Evolutionary conservation across 1,284 basidiomycete genomes (phyloP), one percentile per base, ranked within the genome.

Genomic region (Retiboletus flavoniger): DNA sequence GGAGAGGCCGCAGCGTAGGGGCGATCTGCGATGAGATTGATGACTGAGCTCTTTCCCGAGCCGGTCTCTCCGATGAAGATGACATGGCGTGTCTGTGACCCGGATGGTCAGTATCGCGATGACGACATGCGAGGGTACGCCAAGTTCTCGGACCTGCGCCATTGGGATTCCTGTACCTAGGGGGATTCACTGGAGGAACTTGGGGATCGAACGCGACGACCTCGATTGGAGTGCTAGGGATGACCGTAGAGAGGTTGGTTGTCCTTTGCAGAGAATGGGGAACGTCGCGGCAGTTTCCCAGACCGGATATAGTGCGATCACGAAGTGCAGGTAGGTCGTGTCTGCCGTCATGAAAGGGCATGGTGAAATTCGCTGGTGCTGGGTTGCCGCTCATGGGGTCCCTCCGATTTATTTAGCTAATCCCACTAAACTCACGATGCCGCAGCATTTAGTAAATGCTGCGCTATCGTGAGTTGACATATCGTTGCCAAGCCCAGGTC

Each of bases 61-160:
- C 65, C 65, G 1, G 54, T 60, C 45, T 70, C 65, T 26, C 68
- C 68, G 40, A 67, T 65, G 48, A 67, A 66, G 47, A 70, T 41
- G 52, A 70, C 45, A 7, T 70, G 52, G 42, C 57, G 64, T 6
- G 24, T 43, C 64, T 65, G 47, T 17, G 47, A 44, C 19, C 29
- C 1, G n/a, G 35, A 26, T 16, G 26, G 44, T 59, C 4, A 55
- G 61, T 42, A 24, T 34, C 36, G 28, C 7, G 16, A 19, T 21
- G 29, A 31, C 31, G 19, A 28, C 8, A 26, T 32, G 17, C n/a
- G 28, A 32, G 10, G 21, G 44, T 10, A 9, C 9, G 34, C 26
- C 34, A 26, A 38, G 24, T 8, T 40, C 5, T 29, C 50, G 24
- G 43, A 62, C 63, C 60, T 62, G 59, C 26, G 35, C 26, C 48